phyloP scores from a whole-genome alignment of 169 alveolate genomes.

The Plasmodium sp. region DNA sequence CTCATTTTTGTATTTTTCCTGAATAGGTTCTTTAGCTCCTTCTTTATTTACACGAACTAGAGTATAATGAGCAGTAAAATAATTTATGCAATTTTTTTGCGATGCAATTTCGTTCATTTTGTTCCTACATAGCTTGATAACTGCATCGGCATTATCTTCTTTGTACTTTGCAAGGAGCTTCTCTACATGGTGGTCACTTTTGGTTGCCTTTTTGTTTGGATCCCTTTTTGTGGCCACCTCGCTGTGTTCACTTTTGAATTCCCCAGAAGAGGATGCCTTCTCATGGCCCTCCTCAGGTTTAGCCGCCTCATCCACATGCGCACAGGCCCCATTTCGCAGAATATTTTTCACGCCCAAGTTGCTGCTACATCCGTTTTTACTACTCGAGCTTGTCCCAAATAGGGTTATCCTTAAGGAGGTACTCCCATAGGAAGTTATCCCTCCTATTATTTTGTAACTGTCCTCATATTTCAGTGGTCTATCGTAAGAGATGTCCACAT shows the following conservation, averaged over 20 bases:
- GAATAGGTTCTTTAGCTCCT: background rate
- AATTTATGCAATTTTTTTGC: constrained; percentile 2
- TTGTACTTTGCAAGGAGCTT: background rate
- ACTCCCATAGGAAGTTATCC: constrained; percentile 35
- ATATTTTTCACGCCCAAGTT: background rate
- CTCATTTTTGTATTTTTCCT: constrained; percentile 2
- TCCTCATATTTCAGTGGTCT: constrained; percentile 14
- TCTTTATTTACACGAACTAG: constrained; percentile 14
- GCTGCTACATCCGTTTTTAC: background rate
- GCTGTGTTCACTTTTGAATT: background rate
- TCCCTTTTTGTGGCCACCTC: background rate
- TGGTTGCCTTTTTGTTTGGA: background rate
- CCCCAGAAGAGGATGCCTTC: background rate
- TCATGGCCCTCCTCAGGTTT: background rate
- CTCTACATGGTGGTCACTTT: background rate
- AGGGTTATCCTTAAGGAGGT: constrained; percentile 3
- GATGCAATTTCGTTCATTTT: background rate
- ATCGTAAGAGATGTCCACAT: constrained; percentile 7
- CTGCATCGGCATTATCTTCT: constrained; percentile 2
- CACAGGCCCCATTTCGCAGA: background rate
- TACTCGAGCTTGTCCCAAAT: background rate
- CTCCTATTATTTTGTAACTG: constrained; percentile 35
- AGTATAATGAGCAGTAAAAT: constrained; percentile 2
- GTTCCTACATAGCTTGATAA: background rate
- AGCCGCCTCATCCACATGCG: background rate